A percentile compares a stretch with the other conserved stretches of the same genome.
Conservation (phyloP, 1,284 basidiomycete genomes). For the Microstroma glucosiphilum region DNA sequence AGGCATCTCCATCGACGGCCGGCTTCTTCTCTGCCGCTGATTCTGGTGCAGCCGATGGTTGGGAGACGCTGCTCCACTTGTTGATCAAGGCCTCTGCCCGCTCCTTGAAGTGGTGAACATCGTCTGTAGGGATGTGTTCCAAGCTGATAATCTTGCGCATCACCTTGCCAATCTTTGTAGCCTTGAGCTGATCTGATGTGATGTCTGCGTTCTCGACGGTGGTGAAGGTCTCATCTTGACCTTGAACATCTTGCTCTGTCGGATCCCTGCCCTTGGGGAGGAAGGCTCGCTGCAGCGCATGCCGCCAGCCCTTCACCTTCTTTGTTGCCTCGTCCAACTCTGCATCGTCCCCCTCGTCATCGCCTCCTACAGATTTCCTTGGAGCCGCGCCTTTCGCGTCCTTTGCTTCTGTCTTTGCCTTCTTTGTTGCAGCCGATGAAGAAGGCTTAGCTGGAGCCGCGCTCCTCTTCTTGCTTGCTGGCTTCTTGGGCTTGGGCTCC, state of each 20-base stretch:
- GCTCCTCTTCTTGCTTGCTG: slow-evolving; percentile 4
- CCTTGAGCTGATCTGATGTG: slow-evolving; percentile 71
- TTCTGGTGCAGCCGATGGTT: slow-evolving; percentile 1
- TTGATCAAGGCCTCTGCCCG: slow-evolving; percentile 58
- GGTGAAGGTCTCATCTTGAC: slow-evolving; percentile 65
- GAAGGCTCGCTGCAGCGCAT: slow-evolving; percentile 4
- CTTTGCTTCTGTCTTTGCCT: slow-evolving; percentile 2
- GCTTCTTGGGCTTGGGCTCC: neutral
- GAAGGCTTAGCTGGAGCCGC: neutral
- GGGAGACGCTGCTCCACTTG: slow-evolving; percentile 36
- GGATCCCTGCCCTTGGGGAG: neutral
- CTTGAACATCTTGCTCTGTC: neutral
- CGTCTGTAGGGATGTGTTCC: slow-evolving; percentile 67
- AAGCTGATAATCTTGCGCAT: slow-evolving; percentile 86
- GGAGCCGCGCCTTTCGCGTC: neutral
- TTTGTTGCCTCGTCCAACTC: neutral
- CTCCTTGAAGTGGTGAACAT: slow-evolving; percentile 76
- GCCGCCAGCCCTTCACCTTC: neutral
- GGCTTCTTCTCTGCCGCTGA: too few relatives aligned
- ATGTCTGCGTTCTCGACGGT: slow-evolving; percentile 78
- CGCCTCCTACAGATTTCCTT: neutral
- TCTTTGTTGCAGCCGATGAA: neutral
- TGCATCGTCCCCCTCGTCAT: neutral
- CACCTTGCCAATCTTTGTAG: slow-evolving; percentile 96
- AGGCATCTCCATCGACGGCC: too few relatives aligned